Evolutionary conservation across 345 rosid species (phyloP), one percentile per base, ranked within the genome.

Genomic region (Boechera stricta): DNA sequence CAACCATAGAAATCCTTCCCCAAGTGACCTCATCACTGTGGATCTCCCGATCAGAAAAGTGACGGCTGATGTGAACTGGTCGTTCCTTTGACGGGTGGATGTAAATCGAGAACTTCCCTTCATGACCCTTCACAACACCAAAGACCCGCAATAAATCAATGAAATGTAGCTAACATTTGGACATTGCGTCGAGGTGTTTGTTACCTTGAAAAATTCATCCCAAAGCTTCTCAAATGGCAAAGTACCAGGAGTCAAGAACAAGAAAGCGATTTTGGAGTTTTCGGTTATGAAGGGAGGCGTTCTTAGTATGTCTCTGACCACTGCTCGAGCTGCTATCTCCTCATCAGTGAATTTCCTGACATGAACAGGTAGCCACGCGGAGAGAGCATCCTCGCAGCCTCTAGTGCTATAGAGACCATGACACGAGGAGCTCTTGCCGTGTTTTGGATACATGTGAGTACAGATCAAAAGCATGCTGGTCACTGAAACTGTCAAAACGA

Each of bases 1-100:
- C 97, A 81, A 95, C 83, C 99, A 95, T 93, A 4, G 98, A 88
- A 29, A 95, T 91, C 74, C 88, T 91, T 45, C 99, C 99, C 99
- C 99, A 95, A 7, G 90, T 84, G 67, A 95, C 98, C 97, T 86
- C 86, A 39, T 86, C 87, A 58, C 98, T 89, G 53, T 82, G 86
- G 56, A 93, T 81, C 61, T 93, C 97, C 5, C 84, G 80, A 79
- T 93, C 84, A 28, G 84, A 59, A 64, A 93, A 93, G 81, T 88
- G 87, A 39, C 79, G 91, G 80, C 97, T 93, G 62, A 80, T 72
- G 77, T 89, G 97, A 58, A 93, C 85, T 59, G 97, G 91, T 73
- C 85, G 81, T 77, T 82, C 87, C 82, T 73, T 91, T 5, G 98
- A 91, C 15, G 98, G 89, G 81, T 93, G 98, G 48, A 93, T 86